phyloP scores from a whole-genome alignment of 2,329 filamentous ascomycete species.

The Colletotrichum nymphaeae region DNA sequence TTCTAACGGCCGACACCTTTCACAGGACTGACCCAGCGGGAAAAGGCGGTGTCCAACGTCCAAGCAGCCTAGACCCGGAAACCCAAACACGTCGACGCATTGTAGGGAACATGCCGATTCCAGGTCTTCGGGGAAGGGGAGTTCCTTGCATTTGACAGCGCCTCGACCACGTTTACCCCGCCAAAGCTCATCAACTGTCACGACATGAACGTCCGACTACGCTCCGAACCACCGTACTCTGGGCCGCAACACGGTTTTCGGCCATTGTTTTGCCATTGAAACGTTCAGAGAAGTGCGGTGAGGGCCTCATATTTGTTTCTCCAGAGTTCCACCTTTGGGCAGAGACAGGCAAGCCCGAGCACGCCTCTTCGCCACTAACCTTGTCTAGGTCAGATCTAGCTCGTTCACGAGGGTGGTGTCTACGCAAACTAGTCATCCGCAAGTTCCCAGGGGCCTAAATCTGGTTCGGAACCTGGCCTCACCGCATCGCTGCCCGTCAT shows the following conservation, averaged over 20 bases:
- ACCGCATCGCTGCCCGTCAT: background rate
- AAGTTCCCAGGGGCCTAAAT: constrained; percentile 13
- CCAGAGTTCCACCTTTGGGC: constrained; percentile 1
- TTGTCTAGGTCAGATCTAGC: constrained; percentile 10
- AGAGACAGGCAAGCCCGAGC: background rate
- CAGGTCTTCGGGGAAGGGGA: constrained; percentile 1
- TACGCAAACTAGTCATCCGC: constrained; percentile 5
- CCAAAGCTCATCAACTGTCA: background rate
- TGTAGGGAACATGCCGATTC: constrained; percentile 27
- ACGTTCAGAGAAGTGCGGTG: background rate
- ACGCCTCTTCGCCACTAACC: constrained; percentile 9
- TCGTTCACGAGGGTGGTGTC: constrained; percentile 9
- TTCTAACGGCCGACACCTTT: constrained; percentile 3
- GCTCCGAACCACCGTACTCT: background rate
- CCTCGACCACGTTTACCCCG: background rate
- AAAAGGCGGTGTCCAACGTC: constrained; percentile 33
- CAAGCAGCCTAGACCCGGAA: background rate
- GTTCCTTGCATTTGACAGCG: constrained; percentile 6
- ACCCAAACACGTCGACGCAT: constrained; percentile 25
- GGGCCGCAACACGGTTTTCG: background rate
- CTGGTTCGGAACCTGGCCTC: constrained; percentile 23
- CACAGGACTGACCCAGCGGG: constrained; percentile 24
- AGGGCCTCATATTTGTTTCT: constrained; percentile 10
- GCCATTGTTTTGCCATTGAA: background rate
- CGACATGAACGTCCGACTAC: constrained; percentile 1